Evolutionary conservation across 1,284 basidiomycete genomes (phyloP).

Genomic region (Trichosporon sp.): DNA sequence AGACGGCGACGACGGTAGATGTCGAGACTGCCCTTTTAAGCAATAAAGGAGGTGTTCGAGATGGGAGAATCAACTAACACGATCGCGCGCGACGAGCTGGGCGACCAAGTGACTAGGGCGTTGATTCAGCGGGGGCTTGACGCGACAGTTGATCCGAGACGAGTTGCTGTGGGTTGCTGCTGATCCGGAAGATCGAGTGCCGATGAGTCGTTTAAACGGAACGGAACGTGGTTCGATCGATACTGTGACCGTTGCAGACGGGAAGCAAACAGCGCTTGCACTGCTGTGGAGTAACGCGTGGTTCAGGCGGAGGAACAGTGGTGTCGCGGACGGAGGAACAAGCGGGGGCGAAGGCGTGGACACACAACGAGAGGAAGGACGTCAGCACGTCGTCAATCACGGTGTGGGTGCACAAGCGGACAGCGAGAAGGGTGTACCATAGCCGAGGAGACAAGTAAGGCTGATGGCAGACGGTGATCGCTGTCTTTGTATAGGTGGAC

Average conservation of each 20-base stretch:
- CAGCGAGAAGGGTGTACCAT: neutral
- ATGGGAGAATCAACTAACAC: slow-evolving; percentile 14
- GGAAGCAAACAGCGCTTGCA: neutral
- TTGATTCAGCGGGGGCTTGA: slow-evolving; percentile 7
- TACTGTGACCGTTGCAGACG: neutral
- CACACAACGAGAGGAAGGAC: neutral
- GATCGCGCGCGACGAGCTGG: slow-evolving; percentile 2
- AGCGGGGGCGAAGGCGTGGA: neutral
- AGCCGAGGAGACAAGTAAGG: neutral
- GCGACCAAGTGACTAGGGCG: slow-evolving; percentile 7
- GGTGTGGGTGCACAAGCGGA: neutral
- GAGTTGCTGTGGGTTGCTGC: slow-evolving; percentile 12
- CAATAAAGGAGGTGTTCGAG: slow-evolving; percentile 15
- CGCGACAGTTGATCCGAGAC: slow-evolving; percentile 12
- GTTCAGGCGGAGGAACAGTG: neutral
- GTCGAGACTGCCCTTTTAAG: slow-evolving; percentile 9
- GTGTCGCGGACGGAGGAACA: slow-evolving; percentile 1
- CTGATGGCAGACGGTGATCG: slow-evolving; percentile 3
- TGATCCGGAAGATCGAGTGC: slow-evolving; percentile 12
- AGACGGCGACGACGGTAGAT: slow-evolving; percentile 10
- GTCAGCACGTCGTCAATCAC: slow-evolving; percentile 11
- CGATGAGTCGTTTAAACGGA: slow-evolving; percentile 16
- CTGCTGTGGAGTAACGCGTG: neutral
- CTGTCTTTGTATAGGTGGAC: neutral
- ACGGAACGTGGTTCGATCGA: slow-evolving; percentile 15